Evolutionary conservation across 805 yeast genomes (phyloP), one percentile per base, ranked within the genome.

Genomic region (Nakazawaea ernobii): DNA sequence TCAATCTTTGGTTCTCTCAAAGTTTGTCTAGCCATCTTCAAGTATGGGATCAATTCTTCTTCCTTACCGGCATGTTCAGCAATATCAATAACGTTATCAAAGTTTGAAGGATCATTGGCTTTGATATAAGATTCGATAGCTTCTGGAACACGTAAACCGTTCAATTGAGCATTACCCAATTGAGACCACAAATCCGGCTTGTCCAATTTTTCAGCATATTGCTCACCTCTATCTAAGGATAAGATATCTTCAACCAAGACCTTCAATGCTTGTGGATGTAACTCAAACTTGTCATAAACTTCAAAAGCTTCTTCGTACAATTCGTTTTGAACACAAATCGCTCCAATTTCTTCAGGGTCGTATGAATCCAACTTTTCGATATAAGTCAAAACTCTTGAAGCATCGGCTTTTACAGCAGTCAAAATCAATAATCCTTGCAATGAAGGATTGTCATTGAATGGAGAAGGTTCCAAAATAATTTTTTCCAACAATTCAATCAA

Each of bases 11-110:
- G 91, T 70, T 94, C 99, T 61, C 96, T 86, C 62, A 89, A 74
- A 15, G 91, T 75, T 62, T 84, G 80, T 70, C 99, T 85, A 13
- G 99, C 97, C 95, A 90, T 89, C 53, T 77, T 73, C 68, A 94
- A 76, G 70, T 79, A 94, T 54, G 86, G 82, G 57, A 92, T 73
- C 56, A 94, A 80, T 67, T 94, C 98, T 60, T 92, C 97, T 64
- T 83, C 95, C 65, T 91, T 92, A 54, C 97, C 98, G 32, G 97
- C 96, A 59, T 87, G 95, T 62, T 91, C 95, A 42, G 98, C 80
- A 58, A 90, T 86, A 59, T 94, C 98, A 67, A 94, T 92, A 40
- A 92, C 97, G 58, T 86, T 89, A 49, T 82, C 88, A 61, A 74
- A 94, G 72, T 94, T 89, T 45, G 86, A 78, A 50, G 98, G 94